Evolutionary conservation across 768 basidiomycete species (phyloP), one percentile per base, ranked within the genome.

Genomic region (Suillus alpinus): DNA sequence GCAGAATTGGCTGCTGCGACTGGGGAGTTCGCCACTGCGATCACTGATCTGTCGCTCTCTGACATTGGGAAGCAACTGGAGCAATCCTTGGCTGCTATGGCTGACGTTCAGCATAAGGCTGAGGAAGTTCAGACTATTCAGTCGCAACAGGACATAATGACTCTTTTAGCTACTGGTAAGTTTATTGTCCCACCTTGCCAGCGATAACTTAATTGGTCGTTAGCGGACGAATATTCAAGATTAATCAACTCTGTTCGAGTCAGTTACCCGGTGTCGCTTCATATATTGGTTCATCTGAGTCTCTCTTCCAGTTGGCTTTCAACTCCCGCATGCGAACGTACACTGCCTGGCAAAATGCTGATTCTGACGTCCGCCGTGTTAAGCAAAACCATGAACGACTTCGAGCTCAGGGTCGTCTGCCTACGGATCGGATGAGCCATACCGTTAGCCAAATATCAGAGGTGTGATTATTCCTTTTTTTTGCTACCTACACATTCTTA

Each of bases 221-320:
- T 58, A 76, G 92, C 86, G 51, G 96, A 98, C 68, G 95, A 97
- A 73, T 98, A 98, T 70, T 85, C 94, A n/a, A 82, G 96, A 56
- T 80, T 98, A 57, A 91, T 96, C 63, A 86, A 84, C 66, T 92
- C 91, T 59, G 94, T 95, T 57, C 82, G 92, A 62, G 92, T 92
- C 71, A 58, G 91, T 78, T 10, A 29, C 43, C 12, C 7, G 13
- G 3, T 49, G 47, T 29, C 2, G 20, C 31, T 59, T 49, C 4
- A 51, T 55, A 14, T 2, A 16, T 56, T 2, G 26, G 23, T 49
- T 32, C 61, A 62, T 34, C 23, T 40, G 55, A 40, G 49, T 40
- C 46, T 57, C 8, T 47, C 20, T 31, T 60, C 13, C 65, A 96
- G 92, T 80, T 93, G 62, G 93, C 95, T 2, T 97, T 98, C 73